These are phyloP conservation scores for Cercospora sp. DNA, from an alignment of 2,329 filamentous ascomycete genomes.

Conservation along the genomic window DNA sequence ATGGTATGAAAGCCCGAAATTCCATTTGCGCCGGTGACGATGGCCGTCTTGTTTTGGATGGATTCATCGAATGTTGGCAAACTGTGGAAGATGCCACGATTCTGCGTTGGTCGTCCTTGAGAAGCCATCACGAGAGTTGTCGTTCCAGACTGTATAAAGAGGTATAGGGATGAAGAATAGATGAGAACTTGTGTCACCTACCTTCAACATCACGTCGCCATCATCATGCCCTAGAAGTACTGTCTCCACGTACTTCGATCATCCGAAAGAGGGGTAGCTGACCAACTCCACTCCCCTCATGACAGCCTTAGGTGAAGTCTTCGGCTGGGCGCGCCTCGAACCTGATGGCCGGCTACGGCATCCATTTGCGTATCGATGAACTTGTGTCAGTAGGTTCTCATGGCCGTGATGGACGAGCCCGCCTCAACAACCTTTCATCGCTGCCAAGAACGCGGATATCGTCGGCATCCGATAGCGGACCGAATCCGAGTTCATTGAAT, in stretches of 20 bases:
- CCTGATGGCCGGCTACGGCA: background rate
- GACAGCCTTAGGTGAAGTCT: background rate
- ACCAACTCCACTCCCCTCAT: background rate
- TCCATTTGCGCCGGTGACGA: slow-evolving; percentile 57
- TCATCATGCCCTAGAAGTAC: background rate
- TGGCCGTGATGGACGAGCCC: background rate
- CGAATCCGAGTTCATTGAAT: slow-evolving; percentile 1
- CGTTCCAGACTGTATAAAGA: background rate
- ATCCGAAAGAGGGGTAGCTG: slow-evolving; percentile 8
- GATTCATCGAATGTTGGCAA: slow-evolving; percentile 50
- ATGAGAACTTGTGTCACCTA: background rate
- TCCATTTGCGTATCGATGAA: background rate
- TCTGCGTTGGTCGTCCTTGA: slow-evolving; percentile 29
- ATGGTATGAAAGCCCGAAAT: slow-evolving; percentile 56
- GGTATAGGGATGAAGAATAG: background rate
- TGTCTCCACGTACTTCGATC: slow-evolving; percentile 1
- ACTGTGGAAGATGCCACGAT: slow-evolving; percentile 51
- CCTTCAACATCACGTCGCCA: background rate
- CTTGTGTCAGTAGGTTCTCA: background rate
- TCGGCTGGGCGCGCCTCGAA: background rate
- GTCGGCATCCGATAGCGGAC: slow-evolving; percentile 9
- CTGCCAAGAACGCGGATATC: slow-evolving; percentile 6
- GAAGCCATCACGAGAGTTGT: slow-evolving; percentile 30
- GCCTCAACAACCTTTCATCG: background rate
- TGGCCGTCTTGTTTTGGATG: slow-evolving; percentile 50